Evolutionary conservation across 371 early-diverging fungal species (phyloP).

Genomic region (Rhizopus delemar): DNA sequence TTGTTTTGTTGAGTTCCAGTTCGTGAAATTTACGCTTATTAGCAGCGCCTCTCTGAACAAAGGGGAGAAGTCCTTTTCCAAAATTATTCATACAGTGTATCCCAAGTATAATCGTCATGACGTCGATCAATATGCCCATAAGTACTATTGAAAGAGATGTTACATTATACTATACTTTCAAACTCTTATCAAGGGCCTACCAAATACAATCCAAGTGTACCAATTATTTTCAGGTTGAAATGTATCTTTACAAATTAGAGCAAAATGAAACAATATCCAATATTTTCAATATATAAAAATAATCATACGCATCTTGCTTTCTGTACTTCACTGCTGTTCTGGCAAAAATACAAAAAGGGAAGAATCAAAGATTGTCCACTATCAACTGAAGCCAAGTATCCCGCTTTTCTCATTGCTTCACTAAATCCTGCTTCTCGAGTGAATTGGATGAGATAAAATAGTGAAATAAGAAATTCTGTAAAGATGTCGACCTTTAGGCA

Average conservation of each 20-base stretch:
- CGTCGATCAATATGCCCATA: conserved; percentile 35
- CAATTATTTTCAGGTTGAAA: conserved; percentile 34
- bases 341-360: conserved; percentile 50
- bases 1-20: conserved; percentile 40
- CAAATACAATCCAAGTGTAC: conserved; percentile 37
- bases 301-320: conserved; percentile 28
- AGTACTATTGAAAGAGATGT: conserved; percentile 20
- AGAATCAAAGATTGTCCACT: conserved; percentile 42
- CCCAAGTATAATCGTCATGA: conserved; percentile 33
- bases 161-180: background rate
- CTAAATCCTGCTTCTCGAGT: conserved; percentile 13
- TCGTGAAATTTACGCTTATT: conserved; percentile 36
- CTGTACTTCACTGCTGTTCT: conserved; percentile 31
- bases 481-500: conserved; percentile 49
- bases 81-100: conserved; percentile 46
- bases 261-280: conserved; percentile 29
- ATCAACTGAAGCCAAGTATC: conserved; percentile 38
- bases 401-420: conserved; percentile 24
- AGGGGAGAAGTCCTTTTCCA: conserved; percentile 38
- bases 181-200: conserved; percentile 15
- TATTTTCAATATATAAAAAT: conserved; percentile 27
- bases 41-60: conserved; percentile 30
- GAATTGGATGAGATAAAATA: conserved; percentile 51
- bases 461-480: conserved; percentile 46
- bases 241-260: conserved; percentile 29